A percentile compares a stretch with the other conserved stretches of the same genome.
Evolutionary conservation across 129 eudicot genomes (phyloP).

Genomic region (Calendula officinalis): DNA sequence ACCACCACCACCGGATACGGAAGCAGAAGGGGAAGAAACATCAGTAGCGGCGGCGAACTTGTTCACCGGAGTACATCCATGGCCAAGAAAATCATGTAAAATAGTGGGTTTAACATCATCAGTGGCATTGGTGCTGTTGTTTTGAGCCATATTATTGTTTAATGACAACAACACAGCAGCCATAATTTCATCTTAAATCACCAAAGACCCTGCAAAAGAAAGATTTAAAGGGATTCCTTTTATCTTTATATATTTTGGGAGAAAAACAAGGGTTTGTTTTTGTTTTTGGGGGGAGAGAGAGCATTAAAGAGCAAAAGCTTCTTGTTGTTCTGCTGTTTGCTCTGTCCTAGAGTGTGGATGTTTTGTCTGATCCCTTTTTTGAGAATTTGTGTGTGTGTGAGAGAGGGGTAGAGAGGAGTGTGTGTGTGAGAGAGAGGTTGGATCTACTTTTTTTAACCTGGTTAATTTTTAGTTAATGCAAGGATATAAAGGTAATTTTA

Average conservation of each 20-base stretch:
- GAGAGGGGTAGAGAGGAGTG: not conserved
- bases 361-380: slow-evolving; percentile 40
- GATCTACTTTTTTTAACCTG: slow-evolving; percentile 6
- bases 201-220: slow-evolving; percentile 19
- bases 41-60: slow-evolving; percentile 33
- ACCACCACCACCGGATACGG: slow-evolving; percentile 46
- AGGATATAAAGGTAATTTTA: no score
- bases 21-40: slow-evolving; percentile 50
- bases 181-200: slow-evolving; percentile 40
- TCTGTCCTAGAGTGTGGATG: slow-evolving; percentile 49
- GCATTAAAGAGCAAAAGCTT: slow-evolving; percentile 74
- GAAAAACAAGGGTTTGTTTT: slow-evolving; percentile 26
- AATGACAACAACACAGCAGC: slow-evolving; percentile 38
- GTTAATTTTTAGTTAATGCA: no score
- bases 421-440: not conserved
- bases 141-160: slow-evolving; percentile 38
- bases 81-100: slow-evolving; percentile 80
- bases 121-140: slow-evolving; percentile 28
- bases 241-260: slow-evolving; percentile 6
- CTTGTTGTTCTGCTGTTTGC: slow-evolving; percentile 41
- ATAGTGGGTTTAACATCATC: slow-evolving; percentile 61
- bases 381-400: slow-evolving; percentile 10
- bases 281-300: slow-evolving; percentile 32
- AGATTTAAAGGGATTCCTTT: slow-evolving; percentile 17
- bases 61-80: slow-evolving; percentile 37